Evolutionary conservation across 1,284 basidiomycete genomes (phyloP), one percentile per base, ranked within the genome.

Genomic region (Fomes fomentarius): DNA sequence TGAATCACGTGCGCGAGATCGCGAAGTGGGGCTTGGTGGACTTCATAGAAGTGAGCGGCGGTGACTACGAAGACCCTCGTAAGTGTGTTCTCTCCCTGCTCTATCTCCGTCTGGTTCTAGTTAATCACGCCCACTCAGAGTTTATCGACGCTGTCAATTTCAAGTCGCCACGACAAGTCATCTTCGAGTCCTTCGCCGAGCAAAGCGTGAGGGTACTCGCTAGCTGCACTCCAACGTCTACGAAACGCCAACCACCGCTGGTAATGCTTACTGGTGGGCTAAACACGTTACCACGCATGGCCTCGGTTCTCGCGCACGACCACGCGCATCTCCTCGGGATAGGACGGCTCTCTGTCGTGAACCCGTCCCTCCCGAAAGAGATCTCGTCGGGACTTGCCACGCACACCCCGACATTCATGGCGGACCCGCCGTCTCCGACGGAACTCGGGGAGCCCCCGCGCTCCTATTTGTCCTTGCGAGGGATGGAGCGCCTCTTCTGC

Each of bases 31-130:
- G 77, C 1, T 71, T 73, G 11, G 69, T 94, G 1, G 93, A 94
- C 69, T 91, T 93, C 68, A 85, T 96, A 47, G 91, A 95, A 71
- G 83, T 96, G 55, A 93, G 88, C 58, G 94, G 93, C 3, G 93
- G 93, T 2, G 88, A 90, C 66, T 96, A 96, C 63, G 91, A 94
- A 67, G 82, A 80, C 24, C 89, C 91, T 60, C 84, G 90, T 86
- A 66, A 44, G 76, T 56, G 31, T 24, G n/a, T 31, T 37, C 12
- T 44, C 50, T 30, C 44, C 26, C 26, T 28, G 25, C 37, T 34
- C 35, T 22, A 8, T 48, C 19, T n/a, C n/a, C n/a, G n/a, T n/a
- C 15, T 22, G 21, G 3, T 6, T 15, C 33, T 50, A 4, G 34
- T n/a, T 3, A 7, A 24, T 7, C 10, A 22, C 11, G 1, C 21